phyloP scores from a whole-genome alignment of 2,329 filamentous ascomycete genomes.

The Aspergillus sp. region DNA sequence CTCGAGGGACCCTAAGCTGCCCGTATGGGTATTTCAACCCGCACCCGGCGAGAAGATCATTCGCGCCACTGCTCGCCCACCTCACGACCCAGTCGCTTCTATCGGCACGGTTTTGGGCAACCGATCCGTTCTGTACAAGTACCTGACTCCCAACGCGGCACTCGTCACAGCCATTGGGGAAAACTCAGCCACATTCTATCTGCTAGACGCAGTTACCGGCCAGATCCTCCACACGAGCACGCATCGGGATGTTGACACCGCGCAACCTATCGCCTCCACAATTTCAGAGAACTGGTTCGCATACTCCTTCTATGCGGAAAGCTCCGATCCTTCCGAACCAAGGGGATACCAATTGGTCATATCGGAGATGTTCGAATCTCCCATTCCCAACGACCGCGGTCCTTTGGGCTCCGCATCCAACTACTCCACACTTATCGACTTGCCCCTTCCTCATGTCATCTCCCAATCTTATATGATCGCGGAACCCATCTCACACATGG shows the following conservation, averaged over 20 bases:
- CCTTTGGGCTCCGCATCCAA: slow-evolving; percentile 68
- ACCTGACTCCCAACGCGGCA: slow-evolving; percentile 82
- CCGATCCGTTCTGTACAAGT: slow-evolving; percentile 94
- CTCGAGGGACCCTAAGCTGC: slow-evolving; percentile 38
- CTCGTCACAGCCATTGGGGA: slow-evolving; percentile 70
- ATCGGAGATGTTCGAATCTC: slow-evolving; percentile 87
- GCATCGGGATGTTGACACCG: slow-evolving; percentile 71
- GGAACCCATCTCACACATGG: slow-evolving; percentile 73
- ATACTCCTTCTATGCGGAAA: slow-evolving; percentile 71
- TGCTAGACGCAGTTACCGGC: slow-evolving; percentile 85
- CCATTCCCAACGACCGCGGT: slow-evolving; percentile 79
- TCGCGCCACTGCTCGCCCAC: slow-evolving; percentile 65
- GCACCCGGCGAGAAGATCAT: slow-evolving; percentile 66
- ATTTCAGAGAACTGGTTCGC: slow-evolving; percentile 95
- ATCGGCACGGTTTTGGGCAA: slow-evolving; percentile 93
- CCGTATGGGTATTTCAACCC: slow-evolving; percentile 72
- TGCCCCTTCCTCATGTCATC: slow-evolving; percentile 69
- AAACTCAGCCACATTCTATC: slow-evolving; percentile 67
- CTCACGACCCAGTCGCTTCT: slow-evolving; percentile 85
- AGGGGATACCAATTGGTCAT: slow-evolving; percentile 85
- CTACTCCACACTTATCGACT: slow-evolving; percentile 71
- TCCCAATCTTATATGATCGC: slow-evolving; percentile 80
- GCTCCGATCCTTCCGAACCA: slow-evolving; percentile 50
- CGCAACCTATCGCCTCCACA: slow-evolving; percentile 71
- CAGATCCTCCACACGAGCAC: slow-evolving; percentile 70